These are phyloP conservation scores for Eucalyptus sp. DNA, from an alignment of 345 rosid species.

Conservation along the genomic window DNA sequence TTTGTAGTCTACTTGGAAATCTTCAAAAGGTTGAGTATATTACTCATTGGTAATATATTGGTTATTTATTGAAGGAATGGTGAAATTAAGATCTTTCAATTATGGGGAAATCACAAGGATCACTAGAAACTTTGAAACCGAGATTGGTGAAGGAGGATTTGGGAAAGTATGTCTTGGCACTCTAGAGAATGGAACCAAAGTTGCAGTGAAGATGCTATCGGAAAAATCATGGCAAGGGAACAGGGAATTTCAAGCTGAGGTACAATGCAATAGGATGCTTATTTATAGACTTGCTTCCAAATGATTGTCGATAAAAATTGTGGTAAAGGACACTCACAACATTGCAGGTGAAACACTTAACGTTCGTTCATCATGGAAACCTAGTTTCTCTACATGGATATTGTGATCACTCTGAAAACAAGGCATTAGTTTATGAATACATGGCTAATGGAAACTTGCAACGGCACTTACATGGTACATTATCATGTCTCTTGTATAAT, in stretches of 20 bases:
- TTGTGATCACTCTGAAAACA: background rate
- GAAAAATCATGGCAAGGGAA: conserved; percentile 5
- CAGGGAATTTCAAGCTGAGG: conserved; percentile 18
- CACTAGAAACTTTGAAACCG: background rate
- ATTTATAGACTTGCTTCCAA: background rate
- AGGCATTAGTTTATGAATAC: background rate
- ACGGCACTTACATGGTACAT: conserved; percentile 5
- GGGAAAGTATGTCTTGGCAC: background rate
- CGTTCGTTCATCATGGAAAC: conserved; percentile 8
- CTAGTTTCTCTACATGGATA: conserved; percentile 13
- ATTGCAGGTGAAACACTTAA: too few relatives aligned
- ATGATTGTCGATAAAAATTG: too few relatives aligned
- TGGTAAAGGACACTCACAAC: background rate
- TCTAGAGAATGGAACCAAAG: background rate
- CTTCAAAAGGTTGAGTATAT: too few relatives aligned
- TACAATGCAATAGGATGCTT: background rate
- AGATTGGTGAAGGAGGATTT: conserved; percentile 7
- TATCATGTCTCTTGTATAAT: background rate
- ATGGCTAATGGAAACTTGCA: conserved; percentile 17
- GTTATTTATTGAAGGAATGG: too few relatives aligned
- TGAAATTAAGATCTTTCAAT: too few relatives aligned
- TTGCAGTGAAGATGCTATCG: conserved; percentile 13
- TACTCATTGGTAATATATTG: too few relatives aligned
- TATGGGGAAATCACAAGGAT: background rate
- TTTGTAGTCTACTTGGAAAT: too few relatives aligned